phyloP scores from a whole-genome alignment of 345 rosid genomes.

The Eucalyptus rudis region DNA sequence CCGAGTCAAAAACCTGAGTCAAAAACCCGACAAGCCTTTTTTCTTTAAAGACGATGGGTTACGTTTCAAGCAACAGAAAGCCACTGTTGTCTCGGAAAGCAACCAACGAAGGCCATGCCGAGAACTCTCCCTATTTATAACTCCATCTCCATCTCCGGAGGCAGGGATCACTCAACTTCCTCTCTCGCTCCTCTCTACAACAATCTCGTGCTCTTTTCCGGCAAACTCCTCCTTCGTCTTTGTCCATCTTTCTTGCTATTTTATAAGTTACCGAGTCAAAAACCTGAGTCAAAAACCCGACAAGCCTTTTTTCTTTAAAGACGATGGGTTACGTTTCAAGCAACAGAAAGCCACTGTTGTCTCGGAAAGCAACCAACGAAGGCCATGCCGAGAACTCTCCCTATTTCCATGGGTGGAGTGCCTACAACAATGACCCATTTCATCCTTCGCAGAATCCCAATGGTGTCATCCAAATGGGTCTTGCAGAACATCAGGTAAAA shows the following conservation, averaged over 20 bases:
- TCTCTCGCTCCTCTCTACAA: not conserved
- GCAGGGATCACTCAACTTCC: not conserved
- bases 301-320: not conserved
- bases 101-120: no score
- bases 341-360: conserved; percentile 15
- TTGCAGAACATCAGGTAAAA: conserved; percentile 86
- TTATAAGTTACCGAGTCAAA: not conserved
- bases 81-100: no score
- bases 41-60: no score
- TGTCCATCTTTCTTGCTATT: not conserved
- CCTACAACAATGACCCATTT: conserved; percentile 55
- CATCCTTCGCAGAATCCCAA: conserved; percentile 45
- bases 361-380: conserved; percentile 50
- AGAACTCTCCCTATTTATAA: no score
- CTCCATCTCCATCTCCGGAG: no score
- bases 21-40: no score
- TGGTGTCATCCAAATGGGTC: conserved; percentile 98
- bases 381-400: conserved; percentile 73
- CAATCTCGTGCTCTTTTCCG: not conserved
- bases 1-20: no score
- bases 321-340: conserved; percentile 6
- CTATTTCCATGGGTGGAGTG: conserved; percentile 90
- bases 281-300: not conserved
- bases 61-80: no score
- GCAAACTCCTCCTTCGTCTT: not conserved